Percentiles rank a stretch among this genome's conserved stretches.
These are phyloP conservation scores for Dissoconium aciculare DNA, from an alignment of 2,329 filamentous ascomycete species.

Conservation along the genomic window DNA sequence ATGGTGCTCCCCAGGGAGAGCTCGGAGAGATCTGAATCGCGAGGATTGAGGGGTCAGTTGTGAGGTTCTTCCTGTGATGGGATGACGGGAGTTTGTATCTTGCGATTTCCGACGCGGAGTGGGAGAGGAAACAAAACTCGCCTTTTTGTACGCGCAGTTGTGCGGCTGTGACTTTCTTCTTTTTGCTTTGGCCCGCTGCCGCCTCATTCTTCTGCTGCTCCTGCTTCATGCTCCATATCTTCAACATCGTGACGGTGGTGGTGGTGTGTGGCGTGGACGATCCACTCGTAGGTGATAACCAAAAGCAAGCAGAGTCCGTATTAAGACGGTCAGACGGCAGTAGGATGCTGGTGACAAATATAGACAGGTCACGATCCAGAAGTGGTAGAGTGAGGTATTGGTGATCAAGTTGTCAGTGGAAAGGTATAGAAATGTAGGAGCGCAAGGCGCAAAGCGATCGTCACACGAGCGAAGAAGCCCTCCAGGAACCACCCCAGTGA, in stretches of 20 bases:
- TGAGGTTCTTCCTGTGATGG: too few species aligned
- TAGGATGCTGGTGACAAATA: too few species aligned
- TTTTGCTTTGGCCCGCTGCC: conserved; percentile 59
- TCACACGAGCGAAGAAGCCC: too few species aligned
- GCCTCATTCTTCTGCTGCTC: conserved; percentile 91
- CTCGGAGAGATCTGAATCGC: conserved; percentile 57
- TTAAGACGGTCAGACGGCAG: too few species aligned
- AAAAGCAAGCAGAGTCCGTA: too few species aligned
- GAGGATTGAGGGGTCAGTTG: not conserved
- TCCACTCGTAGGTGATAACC: too few species aligned
- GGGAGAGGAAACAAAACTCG: conserved; percentile 25
- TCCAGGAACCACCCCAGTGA: too few species aligned
- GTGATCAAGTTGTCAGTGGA: too few species aligned
- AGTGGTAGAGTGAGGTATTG: too few species aligned
- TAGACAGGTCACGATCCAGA: too few species aligned
- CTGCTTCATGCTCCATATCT: conserved; percentile 97
- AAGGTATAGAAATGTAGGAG: too few species aligned
- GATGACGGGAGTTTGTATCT: not conserved
- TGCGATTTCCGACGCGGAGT: not conserved
- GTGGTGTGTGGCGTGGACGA: not conserved
- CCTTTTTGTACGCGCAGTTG: conserved; percentile 94
- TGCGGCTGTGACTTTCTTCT: conserved; percentile 97
- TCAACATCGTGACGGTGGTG: conserved; percentile 58
- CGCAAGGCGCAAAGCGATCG: too few species aligned
- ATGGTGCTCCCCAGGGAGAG: conserved; percentile 65